Conservation (phyloP, 2,329 filamentous ascomycete species). For the Penicillium brasilianum region DNA sequence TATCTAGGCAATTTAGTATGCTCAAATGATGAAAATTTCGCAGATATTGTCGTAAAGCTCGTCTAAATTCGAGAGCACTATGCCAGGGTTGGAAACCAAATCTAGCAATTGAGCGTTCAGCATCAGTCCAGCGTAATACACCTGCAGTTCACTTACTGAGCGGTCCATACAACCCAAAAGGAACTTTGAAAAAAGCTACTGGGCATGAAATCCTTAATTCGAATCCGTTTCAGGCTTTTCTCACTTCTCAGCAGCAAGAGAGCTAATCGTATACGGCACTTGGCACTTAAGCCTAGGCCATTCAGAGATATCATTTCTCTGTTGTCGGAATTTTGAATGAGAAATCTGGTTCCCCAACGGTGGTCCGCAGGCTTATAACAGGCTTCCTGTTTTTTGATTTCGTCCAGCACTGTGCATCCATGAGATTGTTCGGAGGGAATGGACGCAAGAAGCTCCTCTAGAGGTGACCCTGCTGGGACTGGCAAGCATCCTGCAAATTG, state of each 20-base stretch:
- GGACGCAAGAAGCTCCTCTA: not conserved
- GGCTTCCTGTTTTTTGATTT: not conserved
- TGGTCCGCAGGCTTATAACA: not conserved
- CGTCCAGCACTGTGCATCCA: not conserved
- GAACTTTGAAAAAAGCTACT: not conserved
- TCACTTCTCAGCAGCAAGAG: not conserved
- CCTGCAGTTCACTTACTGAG: not conserved
- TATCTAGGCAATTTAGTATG: conserved; percentile 23
- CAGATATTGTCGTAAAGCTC: conserved; percentile 7
- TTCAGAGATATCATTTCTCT: not conserved
- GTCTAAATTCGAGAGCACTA: conserved; percentile 2
- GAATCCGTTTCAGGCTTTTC: not conserved
- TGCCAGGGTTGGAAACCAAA: conserved; percentile 9
- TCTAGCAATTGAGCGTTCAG: not conserved
- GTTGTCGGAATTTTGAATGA: not conserved
- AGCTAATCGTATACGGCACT: not conserved
- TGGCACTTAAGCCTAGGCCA: not conserved
- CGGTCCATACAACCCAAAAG: not conserved
- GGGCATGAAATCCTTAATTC: not conserved
- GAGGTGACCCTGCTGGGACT: not conserved
- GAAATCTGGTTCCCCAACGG: not conserved
- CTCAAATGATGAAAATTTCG: conserved; percentile 14
- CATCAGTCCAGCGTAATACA: not conserved
- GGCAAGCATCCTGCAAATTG: conserved; percentile 6
- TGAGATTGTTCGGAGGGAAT: not conserved